Percentiles rank a stretch among this genome's conserved stretches.
Conservation (phyloP, 2,329 filamentous ascomycete species). For the Dactylonectria macrodidyma region DNA sequence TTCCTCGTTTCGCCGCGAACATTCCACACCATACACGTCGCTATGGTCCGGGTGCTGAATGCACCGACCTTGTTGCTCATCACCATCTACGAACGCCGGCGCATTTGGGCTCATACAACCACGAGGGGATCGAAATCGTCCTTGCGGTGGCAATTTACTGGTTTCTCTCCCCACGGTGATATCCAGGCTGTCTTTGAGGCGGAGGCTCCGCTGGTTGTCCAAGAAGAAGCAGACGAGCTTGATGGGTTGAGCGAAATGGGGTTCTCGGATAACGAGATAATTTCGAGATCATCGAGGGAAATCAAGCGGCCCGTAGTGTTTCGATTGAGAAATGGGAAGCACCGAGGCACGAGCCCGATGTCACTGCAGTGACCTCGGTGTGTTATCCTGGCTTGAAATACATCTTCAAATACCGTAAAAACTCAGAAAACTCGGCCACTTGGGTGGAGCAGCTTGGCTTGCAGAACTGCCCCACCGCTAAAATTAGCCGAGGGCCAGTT, state of each 20-base stretch:
- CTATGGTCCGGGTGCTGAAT: slow-evolving; percentile 73
- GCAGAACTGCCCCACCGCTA: too few relatives aligned
- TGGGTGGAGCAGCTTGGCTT: too few relatives aligned
- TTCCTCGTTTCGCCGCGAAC: slow-evolving; percentile 70
- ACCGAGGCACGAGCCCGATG: neutral
- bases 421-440: too few relatives aligned
- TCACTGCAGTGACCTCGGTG: neutral
- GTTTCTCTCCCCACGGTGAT: slow-evolving; percentile 63
- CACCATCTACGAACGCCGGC: slow-evolving; percentile 70
- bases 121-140: slow-evolving; percentile 27
- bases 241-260: slow-evolving; percentile 33
- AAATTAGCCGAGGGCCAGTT: too few relatives aligned
- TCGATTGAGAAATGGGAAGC: neutral
- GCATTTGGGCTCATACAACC: slow-evolving; percentile 51
- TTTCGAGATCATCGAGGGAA: slow-evolving; percentile 28
- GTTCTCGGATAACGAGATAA: slow-evolving; percentile 24
- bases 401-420: too few relatives aligned
- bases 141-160: slow-evolving; percentile 59
- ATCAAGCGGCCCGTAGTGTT: slow-evolving; percentile 18
- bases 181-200: slow-evolving; percentile 6
- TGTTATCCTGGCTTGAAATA: too few relatives aligned
- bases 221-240: slow-evolving; percentile 27
- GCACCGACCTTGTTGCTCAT: slow-evolving; percentile 73
- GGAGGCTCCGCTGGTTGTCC: neutral
- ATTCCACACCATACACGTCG: slow-evolving; percentile 80